Evolutionary conservation across 768 basidiomycete species (phyloP).

Genomic region (Lactarius trivialis): DNA sequence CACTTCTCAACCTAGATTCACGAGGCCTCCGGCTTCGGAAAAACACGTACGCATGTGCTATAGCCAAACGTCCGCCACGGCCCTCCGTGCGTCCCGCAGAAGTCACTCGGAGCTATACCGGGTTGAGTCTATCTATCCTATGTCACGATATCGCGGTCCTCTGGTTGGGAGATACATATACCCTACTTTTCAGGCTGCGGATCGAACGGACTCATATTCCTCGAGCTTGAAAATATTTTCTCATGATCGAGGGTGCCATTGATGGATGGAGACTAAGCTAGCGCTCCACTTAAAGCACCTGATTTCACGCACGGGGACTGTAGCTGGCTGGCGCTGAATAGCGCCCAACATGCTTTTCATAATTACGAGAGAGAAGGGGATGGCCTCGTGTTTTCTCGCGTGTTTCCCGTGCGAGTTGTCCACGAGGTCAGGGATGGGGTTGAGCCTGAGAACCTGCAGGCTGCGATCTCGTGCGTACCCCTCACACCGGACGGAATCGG

Average conservation of each 20-base stretch:
- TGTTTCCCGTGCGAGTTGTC: neutral
- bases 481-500: neutral
- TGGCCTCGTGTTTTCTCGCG: conserved; percentile 3
- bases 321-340: neutral
- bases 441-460: neutral
- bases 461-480: neutral
- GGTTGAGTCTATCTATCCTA: neutral
- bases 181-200: neutral
- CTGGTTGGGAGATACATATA: neutral
- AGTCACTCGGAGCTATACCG: neutral
- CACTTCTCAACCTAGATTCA: neutral
- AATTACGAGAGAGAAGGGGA: conserved; percentile 11
- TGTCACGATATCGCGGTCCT: neutral
- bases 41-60: neutral
- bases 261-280: neutral
- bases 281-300: neutral
- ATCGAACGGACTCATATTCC: neutral
- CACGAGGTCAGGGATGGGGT: neutral
- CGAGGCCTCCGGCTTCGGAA: neutral
- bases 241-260: neutral
- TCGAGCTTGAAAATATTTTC: neutral
- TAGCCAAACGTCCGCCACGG: no score
- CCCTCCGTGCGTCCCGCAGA: neutral
- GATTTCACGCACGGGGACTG: neutral
- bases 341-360: conserved; percentile 13